Base-by-base conservation (phyloP, 306 rosid species). In the Trifolium subterraneum region DNA sequence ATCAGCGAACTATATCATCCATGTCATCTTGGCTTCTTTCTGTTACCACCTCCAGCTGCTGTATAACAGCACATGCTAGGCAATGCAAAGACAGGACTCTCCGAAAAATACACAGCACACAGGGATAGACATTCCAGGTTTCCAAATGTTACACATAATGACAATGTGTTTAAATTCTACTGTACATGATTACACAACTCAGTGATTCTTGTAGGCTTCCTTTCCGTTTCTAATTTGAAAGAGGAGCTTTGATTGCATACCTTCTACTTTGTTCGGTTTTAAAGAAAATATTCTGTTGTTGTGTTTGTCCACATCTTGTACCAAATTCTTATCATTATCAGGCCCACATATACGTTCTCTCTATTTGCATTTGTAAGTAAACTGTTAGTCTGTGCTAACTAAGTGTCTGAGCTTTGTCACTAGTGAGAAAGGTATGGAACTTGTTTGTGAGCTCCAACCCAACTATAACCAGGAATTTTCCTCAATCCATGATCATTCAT, bases 401-500 rank as follows among this genome's bases (percentile, higher is more conserved):
- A 29, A 38, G 74, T 70, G 69, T 63, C 64, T 64, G 75, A 60
- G 65, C 70, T 69, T 68, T 51, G 2, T 73, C 72, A 36, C 63
- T 56, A 56, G 36, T 18, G 23, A 56, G 63, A 56, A 56, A 23
- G 63, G 16, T 1, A 23, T 6, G 10, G 23, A 56, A 33, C 75
- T 45, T 68, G 48, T 56, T 68, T 80, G 63, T 87, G 64, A n/a
- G 71, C 80, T 75, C 81, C 83, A 77, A 87, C 84, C 94, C 90
- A 88, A 71, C 94, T 85, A 81, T 82, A 72, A 36, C 94, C 97
- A 7, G 92, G 90, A 70, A 20, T 82, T 84, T 89, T 91, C 84
- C 73, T 87, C 83, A 86, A 67, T 7, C 90, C 88, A 29, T 73
- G 62, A 23, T 73, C 71, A 64, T 14, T 82, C 33, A 87, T 68